Percentiles rank a stretch among this genome's conserved stretches.
These are phyloP conservation scores for Leishmania lainsoni DNA, from an alignment of 208 protist genomes.

Conservation along the genomic window DNA sequence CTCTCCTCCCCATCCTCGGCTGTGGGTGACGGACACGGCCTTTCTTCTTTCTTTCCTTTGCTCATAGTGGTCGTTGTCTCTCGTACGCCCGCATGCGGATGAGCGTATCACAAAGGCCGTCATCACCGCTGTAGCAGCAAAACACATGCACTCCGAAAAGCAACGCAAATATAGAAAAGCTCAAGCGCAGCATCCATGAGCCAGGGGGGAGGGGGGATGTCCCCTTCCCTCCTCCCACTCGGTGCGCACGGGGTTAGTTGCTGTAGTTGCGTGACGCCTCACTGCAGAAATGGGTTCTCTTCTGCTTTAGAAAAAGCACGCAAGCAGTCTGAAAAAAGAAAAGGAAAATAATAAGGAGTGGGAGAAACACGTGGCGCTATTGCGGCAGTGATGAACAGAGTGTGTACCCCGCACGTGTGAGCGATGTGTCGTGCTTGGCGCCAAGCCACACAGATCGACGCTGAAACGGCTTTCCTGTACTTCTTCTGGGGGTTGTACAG, in stretches of 20 bases:
- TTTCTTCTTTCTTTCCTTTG: background rate
- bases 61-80: background rate
- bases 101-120: background rate
- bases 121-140: background rate
- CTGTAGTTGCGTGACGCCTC: background rate
- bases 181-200: background rate
- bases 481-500: background rate
- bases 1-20: background rate
- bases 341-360: background rate
- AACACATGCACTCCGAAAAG: background rate
- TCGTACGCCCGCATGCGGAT: background rate
- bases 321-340: background rate
- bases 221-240: background rate
- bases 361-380: no score
- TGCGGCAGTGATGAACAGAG: background rate
- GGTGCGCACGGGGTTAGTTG: background rate
- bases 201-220: background rate
- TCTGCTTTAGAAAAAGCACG: background rate
- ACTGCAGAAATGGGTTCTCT: background rate
- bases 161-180: background rate
- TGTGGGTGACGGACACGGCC: background rate
- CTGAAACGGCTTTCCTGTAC: background rate
- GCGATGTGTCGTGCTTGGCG: background rate
- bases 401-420: background rate
- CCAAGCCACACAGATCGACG: background rate